Evolutionary conservation across 305 asterid genomes (phyloP), one percentile per base, ranked within the genome.

Genomic region (Solanum chacoense): DNA sequence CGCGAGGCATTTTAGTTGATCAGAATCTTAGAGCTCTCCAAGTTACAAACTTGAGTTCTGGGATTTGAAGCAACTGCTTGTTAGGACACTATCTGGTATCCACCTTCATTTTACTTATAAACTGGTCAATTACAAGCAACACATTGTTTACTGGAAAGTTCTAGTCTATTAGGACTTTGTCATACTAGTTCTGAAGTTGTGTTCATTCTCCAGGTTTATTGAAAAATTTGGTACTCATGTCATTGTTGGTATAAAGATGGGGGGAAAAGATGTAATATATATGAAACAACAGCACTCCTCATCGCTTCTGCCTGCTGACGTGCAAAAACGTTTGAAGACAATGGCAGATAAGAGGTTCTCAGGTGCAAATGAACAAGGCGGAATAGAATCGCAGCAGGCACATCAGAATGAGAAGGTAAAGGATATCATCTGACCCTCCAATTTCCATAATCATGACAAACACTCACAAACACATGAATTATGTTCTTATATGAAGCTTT

Each of bases 231-330:
- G 99, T 87, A 97, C 99, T 87, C 99, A 97, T 91, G 88, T 97
- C 78, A 93, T 97, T 89, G 99, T 95, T 90, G 98, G 99, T 88
- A 90, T 97, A 69, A 95, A 95, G 96, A 97, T 97, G 98, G 99
- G 99, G 72, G 99, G 98, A 80, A 96, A 95, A 91, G 99, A 97
- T 93, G 98, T 96, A 35, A 92, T 95, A 88, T 96, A 93, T 91
- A 59, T 94, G 94, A 97, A 97, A 90, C 99, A 97, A 87, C 99
- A 95, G 94, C 97, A 96, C 93, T 94, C 98, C 63, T 97, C 99
- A 73, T 88, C 96, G 7, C 96, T 97, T 90, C 93, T 94, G 90
- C 95, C 98, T 38, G 93, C 95, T 92, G 99, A 97, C 32, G 94
- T 95, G 90, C 99, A 95, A 92, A 94, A 94, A 89, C 91, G 94